Evolutionary conservation across 1,139 yeast genomes (phyloP), one percentile per base, ranked within the genome.

Genomic region (Yamadazyma mexicana): DNA sequence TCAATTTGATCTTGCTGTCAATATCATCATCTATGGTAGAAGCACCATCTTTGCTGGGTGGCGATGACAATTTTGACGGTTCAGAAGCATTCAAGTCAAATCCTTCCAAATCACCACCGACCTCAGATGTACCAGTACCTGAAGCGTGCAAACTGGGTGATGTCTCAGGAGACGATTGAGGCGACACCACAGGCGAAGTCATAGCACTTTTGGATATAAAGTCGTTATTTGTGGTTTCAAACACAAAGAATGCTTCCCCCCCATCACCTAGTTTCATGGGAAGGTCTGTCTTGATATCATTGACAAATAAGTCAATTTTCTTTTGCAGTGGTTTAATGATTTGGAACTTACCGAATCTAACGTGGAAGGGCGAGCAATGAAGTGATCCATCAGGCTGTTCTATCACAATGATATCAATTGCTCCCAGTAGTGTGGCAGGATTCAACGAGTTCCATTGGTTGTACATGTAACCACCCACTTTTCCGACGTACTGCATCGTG

Each of bases 211-310:
- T 72, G 1, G 96, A 95, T 14, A 91, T 84, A 24, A 60, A 52
- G 37, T 77, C 76, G 36, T 62, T 62, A 40, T 75, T 73, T 30
- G 76, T 77, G 2, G 97, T 87, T 55, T 91, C 96, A 65, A 92
- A 91, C 35, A 92, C 98, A 58, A 92, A 92, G 59, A 89, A 91
- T 0, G 98, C 98, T 61, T 92, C 99, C 18, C 99, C 99, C 3
- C 95, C 96, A 46, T 92, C 98, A 10, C 97, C 96, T 37, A 92
- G 66, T 62, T 92, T 92, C 98, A 92, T 92, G 10, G 96, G 96
- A 41, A 91, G 69, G 51, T 87, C 84, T 0, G 95, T 85, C 40
- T 82, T 75, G 45, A 76, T 76, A 27, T 85, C 97, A 64, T 92
- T 92, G 31, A 94, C 95, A 31, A 79, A 76, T 46, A 92, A 81